Base-by-base conservation (phyloP, 371 early-diverging fungal genomes). In the Apophysomyces ossiformis region DNA sequence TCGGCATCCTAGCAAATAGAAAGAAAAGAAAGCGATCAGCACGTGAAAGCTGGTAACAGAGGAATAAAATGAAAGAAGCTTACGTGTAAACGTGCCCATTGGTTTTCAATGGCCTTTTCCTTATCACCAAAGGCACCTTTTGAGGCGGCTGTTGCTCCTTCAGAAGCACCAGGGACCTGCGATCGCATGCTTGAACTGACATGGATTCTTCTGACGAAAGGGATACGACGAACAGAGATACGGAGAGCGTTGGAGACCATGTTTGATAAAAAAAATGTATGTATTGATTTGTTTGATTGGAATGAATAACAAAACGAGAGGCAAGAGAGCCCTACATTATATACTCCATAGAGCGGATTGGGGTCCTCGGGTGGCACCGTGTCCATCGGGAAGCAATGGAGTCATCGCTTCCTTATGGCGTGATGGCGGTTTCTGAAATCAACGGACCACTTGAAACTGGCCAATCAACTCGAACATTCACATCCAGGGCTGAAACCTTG, bases 101-200 rank as follows among this genome's bases (percentile, higher is more conserved):
- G 76, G 54, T 82, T 82, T 67, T 82, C 82, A 35, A 76, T 69
- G 9, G 82, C 82, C 61, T 71, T 79, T 75, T 82, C 82, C 65
- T 82, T 82, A 57, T 74, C 72, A 46, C 79, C 73, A 58, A 82
- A 82, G 41, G 70, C 58, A n/a, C 74, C 81, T 46, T 67, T 69
- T 57, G 71, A 45, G 4, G 57, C 5, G 6, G 79, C 77, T 50
- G 79, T 76, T 8, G 82, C 77, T 60, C 82, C 82, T 68, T 73
- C 81, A 41, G 66, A 61, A 7, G 66, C n/a, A 38, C 50, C 47
- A 18, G n/a, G 61, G 35, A 69, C 11, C n/a, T 68, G 58, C 4
- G 44, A 57, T 6, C 37, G 32, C 58, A 26, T 12, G 47, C 39
- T 50, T 50, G 54, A 11, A 7, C 21, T 21, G 21, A 50, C 54